Evolutionary conservation across 192 early-diverging fungal species (phyloP), one percentile per base, ranked within the genome.

Genomic region (Rhizophagus sp.): DNA sequence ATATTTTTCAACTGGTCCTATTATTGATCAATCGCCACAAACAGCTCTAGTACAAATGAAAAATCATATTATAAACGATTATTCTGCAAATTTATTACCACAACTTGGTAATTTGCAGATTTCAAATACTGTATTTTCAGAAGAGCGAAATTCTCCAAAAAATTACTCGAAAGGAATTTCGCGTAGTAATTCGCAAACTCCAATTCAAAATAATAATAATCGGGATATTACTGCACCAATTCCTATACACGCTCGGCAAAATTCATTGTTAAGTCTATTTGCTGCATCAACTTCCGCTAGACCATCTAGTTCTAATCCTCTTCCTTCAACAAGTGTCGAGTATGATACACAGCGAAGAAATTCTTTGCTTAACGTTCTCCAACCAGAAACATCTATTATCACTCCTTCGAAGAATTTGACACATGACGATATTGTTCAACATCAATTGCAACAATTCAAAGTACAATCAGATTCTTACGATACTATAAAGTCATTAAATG

Each of bases 261-360:
- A 67, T 69, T 79, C 77, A 34, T 49, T 79, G 61, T 61, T 79
- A 22, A 79, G 41, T 30, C 34, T 79, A 69, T 79, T 79, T 69
- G 19, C 77, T 52, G 47, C 63, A 17, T 49, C 66, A 24, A 49
- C 77, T 52, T 69, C 64, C 6, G 15, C 65, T 36, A 79, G 25
- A 24, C 64, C 36, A 61, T 47, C 62, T 36, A 22, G 9, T 41
- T 64, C 76, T 36, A 52, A 15, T 68, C 9, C 77, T 3, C 13
- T 61, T 17, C 19, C 34, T 34, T 68, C 66, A 17, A 24, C 22
- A 12, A 30, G 66, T 13, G 47, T 69, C 22, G 65, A 68, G 19
- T 19, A 69, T 33, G 67, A 69, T 36, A 27, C 24, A 24, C 39
- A 27, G 66, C 77, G 41, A n/a, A 61, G 34, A 62, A 76, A 41